Base-by-base conservation (phyloP, 2,329 filamentous ascomycete genomes). In the Colletotrichum chrysophilum region DNA sequence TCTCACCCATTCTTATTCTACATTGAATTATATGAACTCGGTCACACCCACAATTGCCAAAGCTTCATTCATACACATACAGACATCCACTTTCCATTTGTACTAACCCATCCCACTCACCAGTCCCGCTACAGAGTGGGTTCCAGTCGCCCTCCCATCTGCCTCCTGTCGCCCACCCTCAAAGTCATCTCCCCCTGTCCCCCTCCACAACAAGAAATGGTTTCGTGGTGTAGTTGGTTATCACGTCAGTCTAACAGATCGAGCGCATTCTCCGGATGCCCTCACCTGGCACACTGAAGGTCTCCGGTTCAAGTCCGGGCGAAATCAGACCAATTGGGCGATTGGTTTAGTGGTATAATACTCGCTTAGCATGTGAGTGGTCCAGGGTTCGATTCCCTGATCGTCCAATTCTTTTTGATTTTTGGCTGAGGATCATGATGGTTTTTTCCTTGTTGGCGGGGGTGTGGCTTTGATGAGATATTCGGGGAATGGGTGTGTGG, bases 171-270 rank as follows among this genome's bases (percentile, higher is more conserved):
- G 8, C 36, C 24, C 24, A 36, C 18, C 24, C 14, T 43, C 66
- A 67, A 48, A 69, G 7, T 4, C 66, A 26, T 30, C 26, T 34
- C 28, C 6, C 10, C 4, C 67, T 34, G 6, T 2, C 0, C 0
- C 0, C 3, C 30, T 6, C 18, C 43, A 65, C 18, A 28, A 32
- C 9, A 55, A n/a, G 9, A 21, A 18, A 52, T 52, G 73, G 70
- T 75, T 58, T 75, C 71, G 72, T 83, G 80, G 81, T 82, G 81
- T 82, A 83, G 85, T 87, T 87, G 86, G 85, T 87, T 86, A 87
- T 87, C 85, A 87, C 86, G 83, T 87, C 84, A 86, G 85, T 87
- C 84, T 87, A 87, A 87, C 85, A 83, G n/a, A 2, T 18, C 16
- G 8, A 26, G 34, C 28, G 13, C 36, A 13, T 14, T 26, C 56